phyloP scores from a whole-genome alignment of 441 rosid species.

The Hura crepitans region DNA sequence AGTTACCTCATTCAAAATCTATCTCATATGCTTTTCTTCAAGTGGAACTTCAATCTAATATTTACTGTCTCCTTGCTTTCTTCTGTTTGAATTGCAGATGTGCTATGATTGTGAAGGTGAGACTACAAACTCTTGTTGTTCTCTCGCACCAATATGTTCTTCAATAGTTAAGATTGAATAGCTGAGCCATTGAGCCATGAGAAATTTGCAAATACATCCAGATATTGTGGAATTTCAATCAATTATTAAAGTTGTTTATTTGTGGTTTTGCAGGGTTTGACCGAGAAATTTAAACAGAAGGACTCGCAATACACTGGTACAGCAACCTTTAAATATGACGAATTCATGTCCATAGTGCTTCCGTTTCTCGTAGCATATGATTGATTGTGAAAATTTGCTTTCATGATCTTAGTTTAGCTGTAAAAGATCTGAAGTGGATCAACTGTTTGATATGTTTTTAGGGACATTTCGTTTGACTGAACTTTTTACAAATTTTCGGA shows the following conservation, averaged over 20 bases:
- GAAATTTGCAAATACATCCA: background rate
- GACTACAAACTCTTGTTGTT: slow-evolving; percentile 8
- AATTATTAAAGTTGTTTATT: background rate
- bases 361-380: slow-evolving; percentile 56
- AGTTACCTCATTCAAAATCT: slow-evolving; percentile 19
- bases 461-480: background rate
- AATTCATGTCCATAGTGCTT: slow-evolving; percentile 50
- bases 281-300: slow-evolving; percentile 64
- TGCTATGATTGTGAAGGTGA: slow-evolving; percentile 66
- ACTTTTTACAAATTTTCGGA: background rate
- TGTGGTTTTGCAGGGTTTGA: slow-evolving; percentile 49
- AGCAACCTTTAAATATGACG: slow-evolving; percentile 47
- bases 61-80: background rate
- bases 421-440: background rate
- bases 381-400: slow-evolving; percentile 18
- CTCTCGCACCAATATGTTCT: background rate
- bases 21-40: background rate
- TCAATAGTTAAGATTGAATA: no score
- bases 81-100: slow-evolving; percentile 44
- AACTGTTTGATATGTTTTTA: background rate
- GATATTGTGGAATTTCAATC: background rate
- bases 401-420: background rate
- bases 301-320: slow-evolving; percentile 45
- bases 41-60: background rate
- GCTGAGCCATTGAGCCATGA: background rate